phyloP scores from a whole-genome alignment of 345 rosid species.

The Moricandia moricandioides region DNA sequence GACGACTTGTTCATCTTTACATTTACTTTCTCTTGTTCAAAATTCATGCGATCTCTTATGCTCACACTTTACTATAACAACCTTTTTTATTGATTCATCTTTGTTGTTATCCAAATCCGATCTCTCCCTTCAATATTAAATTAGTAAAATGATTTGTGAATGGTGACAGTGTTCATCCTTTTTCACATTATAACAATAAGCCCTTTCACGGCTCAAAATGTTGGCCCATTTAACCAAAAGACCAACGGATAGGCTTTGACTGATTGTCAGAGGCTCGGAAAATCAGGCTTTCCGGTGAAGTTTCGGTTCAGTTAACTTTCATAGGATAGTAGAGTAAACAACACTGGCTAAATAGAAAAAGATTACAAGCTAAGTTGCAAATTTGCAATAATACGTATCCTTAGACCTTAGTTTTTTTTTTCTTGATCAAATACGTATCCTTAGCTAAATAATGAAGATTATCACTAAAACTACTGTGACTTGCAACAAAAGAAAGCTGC shows the following conservation, averaged over 20 bases:
- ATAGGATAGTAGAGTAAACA: background rate
- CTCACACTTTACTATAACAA: no score
- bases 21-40: background rate
- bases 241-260: background rate
- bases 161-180: slow-evolving; percentile 3
- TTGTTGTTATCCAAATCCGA: no score
- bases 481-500: background rate
- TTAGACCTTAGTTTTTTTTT: no score
- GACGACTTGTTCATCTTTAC: background rate
- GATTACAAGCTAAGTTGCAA: background rate
- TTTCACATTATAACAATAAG: background rate
- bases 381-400: background rate
- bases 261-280: background rate
- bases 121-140: background rate
- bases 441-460: background rate
- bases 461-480: background rate
- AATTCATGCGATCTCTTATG: background rate
- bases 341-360: background rate
- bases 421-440: background rate
- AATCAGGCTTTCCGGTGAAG: background rate
- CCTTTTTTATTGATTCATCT: background rate
- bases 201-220: slow-evolving; percentile 13
- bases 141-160: background rate
- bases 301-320: background rate
- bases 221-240: slow-evolving; percentile 12